These are phyloP conservation scores for Termitomyces sp. DNA, from an alignment of 768 basidiomycete genomes.

Conservation along the genomic window DNA sequence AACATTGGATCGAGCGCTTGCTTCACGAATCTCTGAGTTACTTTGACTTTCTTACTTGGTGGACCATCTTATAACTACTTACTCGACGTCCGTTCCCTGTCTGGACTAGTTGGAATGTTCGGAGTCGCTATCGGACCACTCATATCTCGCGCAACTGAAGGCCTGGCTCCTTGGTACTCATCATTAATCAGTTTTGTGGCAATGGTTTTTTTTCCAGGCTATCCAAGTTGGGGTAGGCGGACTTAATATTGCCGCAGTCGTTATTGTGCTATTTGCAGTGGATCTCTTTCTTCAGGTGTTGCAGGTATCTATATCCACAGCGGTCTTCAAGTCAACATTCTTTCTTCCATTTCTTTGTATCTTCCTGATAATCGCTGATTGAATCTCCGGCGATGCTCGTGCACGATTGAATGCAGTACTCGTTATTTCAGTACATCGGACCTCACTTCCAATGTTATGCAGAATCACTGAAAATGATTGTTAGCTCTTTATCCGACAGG, in stretches of 20 bases:
- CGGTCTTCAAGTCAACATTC: slow-evolving; percentile 43
- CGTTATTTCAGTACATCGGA: slow-evolving; percentile 24
- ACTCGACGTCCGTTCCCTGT: slow-evolving; percentile 53
- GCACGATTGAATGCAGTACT: slow-evolving; percentile 73
- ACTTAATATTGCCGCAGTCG: slow-evolving; percentile 61
- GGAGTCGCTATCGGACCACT: slow-evolving; percentile 71
- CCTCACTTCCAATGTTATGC: too few species aligned
- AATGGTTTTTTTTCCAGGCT: slow-evolving; percentile 47
- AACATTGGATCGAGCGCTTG: slow-evolving; percentile 57
- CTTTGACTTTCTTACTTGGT: slow-evolving; percentile 75
- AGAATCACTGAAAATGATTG: too few species aligned
- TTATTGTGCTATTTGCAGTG: slow-evolving; percentile 62
- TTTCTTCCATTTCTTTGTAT: background rate
- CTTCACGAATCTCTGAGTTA: slow-evolving; percentile 62
- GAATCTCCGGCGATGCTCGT: slow-evolving; percentile 43
- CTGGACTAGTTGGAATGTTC: slow-evolving; percentile 60
- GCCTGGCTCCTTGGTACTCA: slow-evolving; percentile 71
- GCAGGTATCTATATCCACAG: too few species aligned
- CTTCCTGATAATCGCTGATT: slow-evolving; percentile 5
- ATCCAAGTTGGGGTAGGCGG: slow-evolving; percentile 70
- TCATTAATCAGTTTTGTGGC: slow-evolving; percentile 50
- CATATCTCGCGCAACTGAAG: slow-evolving; percentile 63
- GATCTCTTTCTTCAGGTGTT: too few species aligned
- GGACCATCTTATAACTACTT: slow-evolving; percentile 72
- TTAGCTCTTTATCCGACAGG: slow-evolving; percentile 62